phyloP scores from a whole-genome alignment of 106 monocot genomes.

The Dendrobium huoshanense region DNA sequence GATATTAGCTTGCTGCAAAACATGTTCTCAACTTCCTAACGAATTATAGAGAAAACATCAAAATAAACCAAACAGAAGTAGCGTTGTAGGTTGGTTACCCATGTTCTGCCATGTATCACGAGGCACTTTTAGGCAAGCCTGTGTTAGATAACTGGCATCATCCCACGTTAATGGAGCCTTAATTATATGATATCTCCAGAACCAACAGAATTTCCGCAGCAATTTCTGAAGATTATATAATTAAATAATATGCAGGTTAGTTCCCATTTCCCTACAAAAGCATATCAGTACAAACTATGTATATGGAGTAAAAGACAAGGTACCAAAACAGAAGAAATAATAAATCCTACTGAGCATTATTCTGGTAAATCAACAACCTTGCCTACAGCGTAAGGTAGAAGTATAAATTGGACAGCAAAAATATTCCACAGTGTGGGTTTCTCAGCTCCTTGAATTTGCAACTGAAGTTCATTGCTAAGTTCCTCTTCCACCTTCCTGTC shows the following conservation, averaged over 20 bases:
- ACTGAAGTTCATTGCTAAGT: conserved; percentile 75
- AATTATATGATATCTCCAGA: conserved; percentile 85
- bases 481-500: conserved; percentile 81
- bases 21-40: not conserved
- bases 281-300: not conserved
- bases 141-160: conserved; percentile 93
- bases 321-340: not conserved
- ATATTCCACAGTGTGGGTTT: conserved; percentile 90
- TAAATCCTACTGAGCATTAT: not conserved
- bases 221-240: conserved; percentile 34
- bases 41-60: not conserved
- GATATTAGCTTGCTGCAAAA: not conserved
- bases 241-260: not conserved
- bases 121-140: conserved; percentile 47
- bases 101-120: conserved; percentile 56
- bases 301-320: not conserved
- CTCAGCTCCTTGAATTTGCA: conserved; percentile 90
- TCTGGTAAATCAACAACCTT: conserved; percentile 44
- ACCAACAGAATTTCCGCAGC: conserved; percentile 69
- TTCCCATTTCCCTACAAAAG: not conserved
- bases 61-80: not conserved
- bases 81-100: conserved; percentile 48
- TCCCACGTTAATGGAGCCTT: conserved; percentile 81
- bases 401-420: conserved; percentile 65
- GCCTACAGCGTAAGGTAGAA: conserved; percentile 78